Conservation (phyloP, 208 protist genomes). For the Wallacemonas sp. region DNA sequence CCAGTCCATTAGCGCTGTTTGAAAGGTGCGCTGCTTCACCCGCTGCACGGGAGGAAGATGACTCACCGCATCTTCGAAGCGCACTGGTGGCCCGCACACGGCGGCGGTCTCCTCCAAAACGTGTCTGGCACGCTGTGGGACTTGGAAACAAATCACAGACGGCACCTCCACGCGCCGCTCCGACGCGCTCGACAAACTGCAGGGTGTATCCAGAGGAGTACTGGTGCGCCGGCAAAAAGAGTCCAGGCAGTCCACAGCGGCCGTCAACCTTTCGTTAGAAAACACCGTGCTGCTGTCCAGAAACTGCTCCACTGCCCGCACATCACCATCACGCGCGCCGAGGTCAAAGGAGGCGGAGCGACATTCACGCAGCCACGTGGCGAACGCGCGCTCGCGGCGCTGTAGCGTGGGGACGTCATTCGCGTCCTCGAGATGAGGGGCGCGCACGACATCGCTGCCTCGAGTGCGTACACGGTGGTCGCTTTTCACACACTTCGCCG, state of each 20-base stretch:
- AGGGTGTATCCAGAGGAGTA: not conserved
- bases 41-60: not conserved
- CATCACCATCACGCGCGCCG: no score
- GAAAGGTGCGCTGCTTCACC: slow-evolving; percentile 61
- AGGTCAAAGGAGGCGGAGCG: not conserved
- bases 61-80: not conserved
- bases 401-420: not conserved
- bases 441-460: no score
- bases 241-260: slow-evolving; percentile 5
- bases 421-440: not conserved
- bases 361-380: slow-evolving; percentile 8
- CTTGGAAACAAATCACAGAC: not conserved
- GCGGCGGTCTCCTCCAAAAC: not conserved
- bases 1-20: slow-evolving; percentile 60
- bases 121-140: not conserved
- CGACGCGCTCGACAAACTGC: not conserved
- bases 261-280: not conserved
- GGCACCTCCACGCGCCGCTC: not conserved
- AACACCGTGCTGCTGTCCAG: not conserved
- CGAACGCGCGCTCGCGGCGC: slow-evolving; percentile 4
- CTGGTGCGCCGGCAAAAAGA: slow-evolving; percentile 7
- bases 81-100: slow-evolving; percentile 8
- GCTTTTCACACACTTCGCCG: no score
- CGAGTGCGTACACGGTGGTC: no score
- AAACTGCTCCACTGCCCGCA: not conserved